Evolutionary conservation across 2,329 filamentous ascomycete genomes (phyloP).

Genomic region (Metarhizium robertsii): DNA sequence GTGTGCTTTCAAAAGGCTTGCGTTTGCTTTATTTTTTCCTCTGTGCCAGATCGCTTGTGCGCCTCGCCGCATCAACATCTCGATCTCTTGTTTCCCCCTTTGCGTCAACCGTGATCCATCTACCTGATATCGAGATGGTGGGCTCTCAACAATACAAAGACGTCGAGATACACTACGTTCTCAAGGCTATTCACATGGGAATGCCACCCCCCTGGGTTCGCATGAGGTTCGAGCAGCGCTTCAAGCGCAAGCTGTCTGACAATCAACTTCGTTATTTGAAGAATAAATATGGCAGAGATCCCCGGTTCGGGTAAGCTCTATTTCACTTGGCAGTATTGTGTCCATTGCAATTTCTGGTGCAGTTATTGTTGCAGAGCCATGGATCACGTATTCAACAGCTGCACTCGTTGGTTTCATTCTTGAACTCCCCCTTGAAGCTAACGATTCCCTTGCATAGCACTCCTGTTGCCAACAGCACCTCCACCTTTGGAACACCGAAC

Average conservation of each 20-base stretch:
- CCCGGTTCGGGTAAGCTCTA: constrained; percentile 25
- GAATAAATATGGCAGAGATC: constrained; percentile 31
- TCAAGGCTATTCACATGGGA: constrained; percentile 18
- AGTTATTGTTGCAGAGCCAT: no score
- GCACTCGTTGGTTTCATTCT: no score
- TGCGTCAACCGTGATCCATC: background rate
- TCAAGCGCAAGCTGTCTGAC: constrained; percentile 19
- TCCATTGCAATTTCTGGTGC: background rate
- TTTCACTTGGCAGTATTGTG: background rate
- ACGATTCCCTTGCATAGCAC: background rate
- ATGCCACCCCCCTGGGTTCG: constrained; percentile 17
- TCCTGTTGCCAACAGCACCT: background rate
- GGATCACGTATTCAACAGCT: no score
- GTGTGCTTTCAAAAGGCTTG: background rate
- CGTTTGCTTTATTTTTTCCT: background rate
- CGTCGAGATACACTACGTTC: constrained; percentile 25
- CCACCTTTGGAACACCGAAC: background rate
- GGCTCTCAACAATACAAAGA: constrained; percentile 24
- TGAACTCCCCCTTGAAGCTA: background rate
- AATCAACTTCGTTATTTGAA: constrained; percentile 31
- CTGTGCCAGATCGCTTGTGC: background rate
- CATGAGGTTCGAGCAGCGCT: constrained; percentile 17
- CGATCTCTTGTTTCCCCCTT: background rate
- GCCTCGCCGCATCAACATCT: background rate
- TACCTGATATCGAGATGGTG: constrained; percentile 17